Percentiles rank a stretch among this genome's conserved stretches.
phyloP scores from a whole-genome alignment of 2,329 filamentous ascomycete genomes.

The Endoconidiophora polonica region DNA sequence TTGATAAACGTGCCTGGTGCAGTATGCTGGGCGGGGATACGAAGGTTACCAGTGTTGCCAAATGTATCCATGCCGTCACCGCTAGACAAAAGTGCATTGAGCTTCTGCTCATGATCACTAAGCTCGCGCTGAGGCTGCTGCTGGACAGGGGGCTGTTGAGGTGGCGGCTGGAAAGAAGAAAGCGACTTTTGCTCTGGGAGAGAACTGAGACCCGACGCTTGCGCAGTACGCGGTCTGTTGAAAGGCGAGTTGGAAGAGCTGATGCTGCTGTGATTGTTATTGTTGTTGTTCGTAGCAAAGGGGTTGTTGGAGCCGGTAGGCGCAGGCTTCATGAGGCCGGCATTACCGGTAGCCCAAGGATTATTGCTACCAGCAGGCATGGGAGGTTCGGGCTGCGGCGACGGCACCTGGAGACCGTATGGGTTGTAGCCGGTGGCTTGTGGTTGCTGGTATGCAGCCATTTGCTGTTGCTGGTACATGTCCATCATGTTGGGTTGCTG shows the following conservation, averaged over 20 bases:
- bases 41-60: slow-evolving; percentile 88
- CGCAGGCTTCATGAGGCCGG: slow-evolving; percentile 54
- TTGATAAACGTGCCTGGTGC: slow-evolving; percentile 94
- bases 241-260: slow-evolving; percentile 42
- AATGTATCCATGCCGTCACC: slow-evolving; percentile 96
- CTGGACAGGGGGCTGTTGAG: slow-evolving; percentile 24
- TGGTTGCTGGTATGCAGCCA: slow-evolving; percentile 23
- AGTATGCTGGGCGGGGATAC: slow-evolving; percentile 91
- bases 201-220: slow-evolving; percentile 52
- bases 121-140: slow-evolving; percentile 34
- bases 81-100: slow-evolving; percentile 71
- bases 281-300: slow-evolving; percentile 42
- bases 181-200: slow-evolving; percentile 75
- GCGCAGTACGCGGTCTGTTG: slow-evolving; percentile 31
- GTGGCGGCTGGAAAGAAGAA: slow-evolving; percentile 33
- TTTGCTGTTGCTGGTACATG: slow-evolving; percentile 42
- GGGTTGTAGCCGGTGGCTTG: slow-evolving; percentile 35
- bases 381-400: slow-evolving; percentile 38
- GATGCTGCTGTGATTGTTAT: background rate
- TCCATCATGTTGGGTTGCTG: slow-evolving; percentile 47
- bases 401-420: slow-evolving; percentile 28
- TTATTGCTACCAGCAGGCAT: slow-evolving; percentile 78
- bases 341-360: slow-evolving; percentile 60
- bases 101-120: slow-evolving; percentile 50
- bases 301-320: slow-evolving; percentile 96